Evolutionary conservation across 371 early-diverging fungal genomes (phyloP), one percentile per base, ranked within the genome.

Genomic region (Umbelopsis sp.): DNA sequence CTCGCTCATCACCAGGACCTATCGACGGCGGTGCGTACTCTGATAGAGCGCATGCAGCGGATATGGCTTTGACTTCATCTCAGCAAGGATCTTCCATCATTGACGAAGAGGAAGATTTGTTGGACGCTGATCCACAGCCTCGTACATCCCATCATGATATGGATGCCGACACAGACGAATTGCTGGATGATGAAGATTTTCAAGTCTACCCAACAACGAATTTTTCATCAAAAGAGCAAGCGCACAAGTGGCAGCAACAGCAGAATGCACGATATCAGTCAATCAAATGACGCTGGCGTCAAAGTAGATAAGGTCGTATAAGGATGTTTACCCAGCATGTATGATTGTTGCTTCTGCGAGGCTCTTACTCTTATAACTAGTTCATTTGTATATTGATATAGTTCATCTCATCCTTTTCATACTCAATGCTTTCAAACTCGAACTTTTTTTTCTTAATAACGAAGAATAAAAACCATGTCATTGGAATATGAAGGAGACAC

Each of bases 91-190:
- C 57, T 8, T 57, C 32, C 14, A 35, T 57, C 4, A 18, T 57
- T 1, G 57, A 57, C 35, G 57, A 57, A 18, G 57, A 57, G 37
- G 57, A 57, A 18, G 57, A 35, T 57, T 37, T 57, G 37, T 25
- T 57, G 57, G 57, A 57, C 1, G 4, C 29, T 35, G 57, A 57
- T 8, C 57, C 29, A 35, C 57, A 35, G 29, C 57, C 57, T 35
- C 11, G 35, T 18, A 14, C 57, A 4, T 11, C 57, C 7, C 6
- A 29, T 35, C 57, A 35, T 5, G 57, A 57, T 5, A 29, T 57
- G 10, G 57, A 57, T 57, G 37, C 16, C 29, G 57, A 12, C 9
- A 18, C 32, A 16, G 57, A 57, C 29, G 57, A 57, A 35, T 37
- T 57, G 29, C 6, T 57, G 18, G 57, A 57, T 8, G 57, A 57